Evolutionary conservation across 2,329 filamentous ascomycete genomes (phyloP).

Genomic region (Paecilomyces variotii): DNA sequence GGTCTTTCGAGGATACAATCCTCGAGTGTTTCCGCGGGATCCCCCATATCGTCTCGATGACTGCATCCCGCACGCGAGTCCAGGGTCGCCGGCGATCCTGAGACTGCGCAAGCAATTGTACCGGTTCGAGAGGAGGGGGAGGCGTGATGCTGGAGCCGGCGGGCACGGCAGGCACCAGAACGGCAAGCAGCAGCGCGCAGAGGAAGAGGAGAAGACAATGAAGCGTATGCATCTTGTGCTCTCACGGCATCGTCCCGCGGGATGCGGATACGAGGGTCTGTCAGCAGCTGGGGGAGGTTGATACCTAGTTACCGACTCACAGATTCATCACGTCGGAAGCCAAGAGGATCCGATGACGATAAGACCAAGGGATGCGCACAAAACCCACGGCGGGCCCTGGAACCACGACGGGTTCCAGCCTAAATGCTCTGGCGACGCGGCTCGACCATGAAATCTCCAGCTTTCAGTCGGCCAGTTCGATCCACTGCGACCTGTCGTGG

Average conservation of each 20-base stretch:
- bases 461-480: neutral
- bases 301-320: too few species aligned
- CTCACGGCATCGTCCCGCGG: neutral
- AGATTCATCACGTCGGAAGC: neutral
- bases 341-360: neutral
- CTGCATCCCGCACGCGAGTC: constrained; percentile 32
- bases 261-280: neutral
- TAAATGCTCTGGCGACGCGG: neutral
- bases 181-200: constrained; percentile 10
- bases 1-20: constrained; percentile 10
- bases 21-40: constrained; percentile 20
- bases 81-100: constrained; percentile 26
- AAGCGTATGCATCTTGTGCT: constrained; percentile 13
- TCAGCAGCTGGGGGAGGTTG: neutral
- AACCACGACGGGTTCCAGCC: neutral
- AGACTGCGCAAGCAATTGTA: constrained; percentile 18
- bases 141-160: constrained; percentile 29
- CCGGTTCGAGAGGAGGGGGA: constrained; percentile 23
- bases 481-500: neutral
- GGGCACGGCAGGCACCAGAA: constrained; percentile 21
- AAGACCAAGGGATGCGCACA: neutral
- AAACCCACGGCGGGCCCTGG: neutral
- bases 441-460: neutral
- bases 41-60: constrained; percentile 38
- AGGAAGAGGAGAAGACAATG: constrained; percentile 11